Conservation (phyloP, 2,329 filamentous ascomycete genomes). For the Botrytis hyacinthi region DNA sequence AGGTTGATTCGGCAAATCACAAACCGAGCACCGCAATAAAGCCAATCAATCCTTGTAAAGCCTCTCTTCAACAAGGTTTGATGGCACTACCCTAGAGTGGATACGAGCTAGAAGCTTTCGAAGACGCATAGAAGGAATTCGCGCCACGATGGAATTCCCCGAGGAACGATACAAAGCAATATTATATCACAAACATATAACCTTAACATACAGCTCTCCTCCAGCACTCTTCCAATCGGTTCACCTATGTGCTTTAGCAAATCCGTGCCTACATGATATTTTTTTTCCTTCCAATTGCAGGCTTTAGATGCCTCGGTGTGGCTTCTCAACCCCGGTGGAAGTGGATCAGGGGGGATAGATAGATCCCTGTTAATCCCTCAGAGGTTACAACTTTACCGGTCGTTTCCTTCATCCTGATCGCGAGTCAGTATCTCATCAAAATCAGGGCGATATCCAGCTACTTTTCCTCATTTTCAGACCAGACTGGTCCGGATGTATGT, state of each 20-base stretch:
- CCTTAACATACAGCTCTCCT: not conserved
- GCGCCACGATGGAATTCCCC: conserved; percentile 8
- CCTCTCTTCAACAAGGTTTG: not conserved
- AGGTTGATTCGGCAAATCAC: conserved; percentile 8
- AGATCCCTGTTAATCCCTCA: conserved; percentile 10
- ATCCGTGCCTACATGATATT: conserved; percentile 1
- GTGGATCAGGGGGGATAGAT: not conserved
- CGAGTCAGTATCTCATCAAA: conserved; percentile 1
- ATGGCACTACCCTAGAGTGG: conserved; percentile 16
- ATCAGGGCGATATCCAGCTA: not conserved
- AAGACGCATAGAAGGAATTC: conserved; percentile 22
- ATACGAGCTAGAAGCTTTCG: conserved; percentile 21
- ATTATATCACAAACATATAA: not conserved
- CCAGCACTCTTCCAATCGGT: conserved; percentile 10
- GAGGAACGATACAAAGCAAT: not conserved
- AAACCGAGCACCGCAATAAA: not conserved
- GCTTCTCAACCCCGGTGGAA: not conserved
- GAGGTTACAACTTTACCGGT: not conserved
- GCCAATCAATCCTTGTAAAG: not conserved
- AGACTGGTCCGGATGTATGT: not conserved
- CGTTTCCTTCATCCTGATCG: not conserved
- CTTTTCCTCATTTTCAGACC: not conserved
- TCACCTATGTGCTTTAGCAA: not conserved
- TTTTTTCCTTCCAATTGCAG: not conserved
- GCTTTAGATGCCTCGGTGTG: conserved; percentile 9